phyloP scores from a whole-genome alignment of 345 rosid species.

The Camelina sativa region DNA sequence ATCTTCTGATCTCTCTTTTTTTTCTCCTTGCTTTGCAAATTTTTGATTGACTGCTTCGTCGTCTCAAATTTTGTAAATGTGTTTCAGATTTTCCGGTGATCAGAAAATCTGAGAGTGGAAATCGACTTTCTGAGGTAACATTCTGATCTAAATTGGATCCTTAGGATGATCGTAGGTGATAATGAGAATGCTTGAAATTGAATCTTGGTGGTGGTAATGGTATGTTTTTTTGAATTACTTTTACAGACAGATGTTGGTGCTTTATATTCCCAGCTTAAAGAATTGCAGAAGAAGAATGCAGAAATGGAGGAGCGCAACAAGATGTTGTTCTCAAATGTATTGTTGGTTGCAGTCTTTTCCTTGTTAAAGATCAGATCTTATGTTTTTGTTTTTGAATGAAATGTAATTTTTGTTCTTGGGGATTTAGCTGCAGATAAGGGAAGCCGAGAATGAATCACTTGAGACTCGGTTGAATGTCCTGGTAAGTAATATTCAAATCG shows the following conservation, averaged over 20 bases:
- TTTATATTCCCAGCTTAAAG: conserved; percentile 81
- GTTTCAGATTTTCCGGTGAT: conserved; percentile 61
- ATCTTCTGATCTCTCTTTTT: neutral
- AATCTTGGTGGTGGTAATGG: conserved; percentile 25
- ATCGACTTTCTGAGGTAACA: conserved; percentile 77
- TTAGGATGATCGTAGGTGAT: neutral
- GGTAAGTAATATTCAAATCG: conserved; percentile 47
- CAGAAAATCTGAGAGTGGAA: conserved; percentile 80
- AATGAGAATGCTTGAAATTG: conserved; percentile 8
- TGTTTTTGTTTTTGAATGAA: neutral
- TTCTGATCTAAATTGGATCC: conserved; percentile 13
- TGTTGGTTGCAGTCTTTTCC: neutral
- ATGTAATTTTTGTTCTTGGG: conserved; percentile 19
- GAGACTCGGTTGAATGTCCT: conserved; percentile 66
- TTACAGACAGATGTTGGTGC: conserved; percentile 85
- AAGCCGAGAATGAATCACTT: conserved; percentile 60
- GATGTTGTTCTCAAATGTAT: conserved; percentile 58
- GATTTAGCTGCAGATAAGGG: conserved; percentile 69
- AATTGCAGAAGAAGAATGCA: conserved; percentile 68
- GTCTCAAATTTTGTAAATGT: conserved; percentile 10
- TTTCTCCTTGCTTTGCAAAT: conserved; percentile 11
- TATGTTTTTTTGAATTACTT: neutral
- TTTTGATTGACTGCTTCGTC: conserved; percentile 4
- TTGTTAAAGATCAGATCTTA: neutral
- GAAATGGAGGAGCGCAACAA: conserved; percentile 76